Evolutionary conservation across 225 moss, liverwort and hornwort species (phyloP).

Genomic region (Straminergon stramineum): DNA sequence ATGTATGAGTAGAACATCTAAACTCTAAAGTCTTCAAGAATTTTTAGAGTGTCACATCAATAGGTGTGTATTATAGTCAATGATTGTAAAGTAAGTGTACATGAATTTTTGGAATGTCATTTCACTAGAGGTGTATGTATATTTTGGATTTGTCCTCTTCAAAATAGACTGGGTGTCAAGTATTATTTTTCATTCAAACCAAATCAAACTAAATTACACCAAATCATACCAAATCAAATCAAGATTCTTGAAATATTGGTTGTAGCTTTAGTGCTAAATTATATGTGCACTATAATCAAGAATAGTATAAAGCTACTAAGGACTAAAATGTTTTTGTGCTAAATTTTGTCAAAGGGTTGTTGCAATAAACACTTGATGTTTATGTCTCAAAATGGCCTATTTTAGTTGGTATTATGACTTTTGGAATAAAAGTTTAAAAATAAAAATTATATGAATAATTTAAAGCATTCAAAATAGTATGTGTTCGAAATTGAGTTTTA

Average conservation of each 20-base stretch:
- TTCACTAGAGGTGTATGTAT: background rate
- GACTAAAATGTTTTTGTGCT: rapidly evolving
- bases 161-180: background rate
- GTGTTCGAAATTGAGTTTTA: too few species aligned
- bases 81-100: background rate
- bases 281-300: background rate
- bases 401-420: too few species aligned
- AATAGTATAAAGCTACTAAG: too few species aligned
- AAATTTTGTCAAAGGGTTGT: background rate
- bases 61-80: rapidly evolving
- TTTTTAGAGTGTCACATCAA: background rate
- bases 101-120: too few species aligned
- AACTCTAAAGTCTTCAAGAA: background rate
- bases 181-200: background rate
- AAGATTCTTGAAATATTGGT: background rate
- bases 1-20: too few species aligned
- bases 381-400: too few species aligned
- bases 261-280: background rate
- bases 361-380: too few species aligned
- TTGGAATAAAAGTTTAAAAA: too few species aligned
- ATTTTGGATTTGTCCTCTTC: background rate
- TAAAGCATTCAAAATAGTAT: too few species aligned
- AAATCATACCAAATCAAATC: background rate
- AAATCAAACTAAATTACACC: background rate
- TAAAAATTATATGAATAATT: too few species aligned